Evolutionary conservation across 2,329 filamentous ascomycete genomes (phyloP).

Genomic region (Furcasterigmium furcatum): DNA sequence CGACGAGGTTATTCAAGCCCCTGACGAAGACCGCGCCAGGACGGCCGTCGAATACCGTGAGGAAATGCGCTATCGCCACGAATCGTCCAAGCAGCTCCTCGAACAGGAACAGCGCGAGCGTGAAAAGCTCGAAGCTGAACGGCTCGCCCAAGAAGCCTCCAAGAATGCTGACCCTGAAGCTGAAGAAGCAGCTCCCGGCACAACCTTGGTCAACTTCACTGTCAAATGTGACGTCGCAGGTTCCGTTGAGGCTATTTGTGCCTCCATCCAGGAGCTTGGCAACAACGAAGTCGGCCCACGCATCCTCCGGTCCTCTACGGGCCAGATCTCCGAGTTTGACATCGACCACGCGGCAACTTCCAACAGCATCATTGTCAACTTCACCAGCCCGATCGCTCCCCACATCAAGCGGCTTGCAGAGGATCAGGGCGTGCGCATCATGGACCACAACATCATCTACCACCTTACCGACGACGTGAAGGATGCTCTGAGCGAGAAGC

Average conservation of each 20-base stretch:
- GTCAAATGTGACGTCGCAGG: conserved; percentile 92
- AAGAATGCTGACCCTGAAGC: conserved; percentile 31
- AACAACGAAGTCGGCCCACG: conserved; percentile 79
- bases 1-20: conserved; percentile 81
- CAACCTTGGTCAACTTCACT: conserved; percentile 70
- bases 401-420: conserved; percentile 69
- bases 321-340: conserved; percentile 79
- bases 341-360: conserved; percentile 82
- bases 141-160: conserved; percentile 25
- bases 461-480: conserved; percentile 72
- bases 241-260: conserved; percentile 85
- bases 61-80: conserved; percentile 67
- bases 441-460: conserved; percentile 88
- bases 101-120: conserved; percentile 63
- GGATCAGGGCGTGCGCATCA: conserved; percentile 67
- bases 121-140: conserved; percentile 39
- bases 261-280: conserved; percentile 73
- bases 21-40: conserved; percentile 74
- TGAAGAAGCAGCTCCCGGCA: conserved; percentile 30
- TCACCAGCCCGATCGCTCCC: conserved; percentile 71
- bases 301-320: conserved; percentile 75
- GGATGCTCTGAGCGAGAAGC: conserved; percentile 62
- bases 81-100: conserved; percentile 80
- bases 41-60: conserved; percentile 73
- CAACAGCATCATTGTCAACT: conserved; percentile 75